Percentiles rank a stretch among this genome's conserved stretches.
Conservation (phyloP, 1,284 basidiomycete species). For the Volvariella volvacea region DNA sequence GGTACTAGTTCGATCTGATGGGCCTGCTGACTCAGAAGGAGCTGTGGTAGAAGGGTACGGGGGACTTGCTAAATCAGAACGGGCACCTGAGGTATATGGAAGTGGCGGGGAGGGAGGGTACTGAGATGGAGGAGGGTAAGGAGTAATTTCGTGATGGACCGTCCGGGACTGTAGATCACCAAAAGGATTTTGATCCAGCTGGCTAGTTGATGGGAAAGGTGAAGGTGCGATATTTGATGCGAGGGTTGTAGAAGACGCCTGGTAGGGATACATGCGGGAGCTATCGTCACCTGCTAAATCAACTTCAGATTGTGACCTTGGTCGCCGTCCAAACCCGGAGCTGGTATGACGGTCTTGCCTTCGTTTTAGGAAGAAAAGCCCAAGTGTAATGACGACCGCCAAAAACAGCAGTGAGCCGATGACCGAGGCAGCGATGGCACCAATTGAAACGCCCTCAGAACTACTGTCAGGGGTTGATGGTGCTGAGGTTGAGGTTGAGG, state of each 20-base stretch:
- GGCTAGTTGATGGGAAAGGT: neutral
- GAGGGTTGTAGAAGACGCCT: slow-evolving; percentile 13
- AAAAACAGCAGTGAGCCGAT: slow-evolving; percentile 50
- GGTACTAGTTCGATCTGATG: slow-evolving; percentile 9
- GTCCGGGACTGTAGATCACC: too few relatives aligned
- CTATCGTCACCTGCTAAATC: slow-evolving; percentile 16
- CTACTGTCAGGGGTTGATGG: slow-evolving; percentile 10
- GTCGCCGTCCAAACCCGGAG: slow-evolving; percentile 8
- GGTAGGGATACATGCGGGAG: slow-evolving; percentile 15
- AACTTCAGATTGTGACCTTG: slow-evolving; percentile 16
- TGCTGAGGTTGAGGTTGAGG: slow-evolving; percentile 19
- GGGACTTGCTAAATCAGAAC: neutral
- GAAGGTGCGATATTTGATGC: slow-evolving; percentile 5
- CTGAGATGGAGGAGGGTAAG: neutral
- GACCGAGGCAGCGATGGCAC: slow-evolving; percentile 51
- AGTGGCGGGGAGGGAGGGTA: neutral
- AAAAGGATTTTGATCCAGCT: neutral
- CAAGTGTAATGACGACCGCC: slow-evolving; percentile 41
- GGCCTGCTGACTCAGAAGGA: slow-evolving; percentile 1
- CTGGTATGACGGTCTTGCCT: slow-evolving; percentile 18
- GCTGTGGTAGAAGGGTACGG: slow-evolving; percentile 1
- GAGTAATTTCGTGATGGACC: neutral
- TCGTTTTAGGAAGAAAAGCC: slow-evolving; percentile 41
- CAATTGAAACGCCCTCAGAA: slow-evolving; percentile 27
- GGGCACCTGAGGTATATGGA: neutral